phyloP scores from a whole-genome alignment of 208 protist genomes.

The Leptomonas seymouri region DNA sequence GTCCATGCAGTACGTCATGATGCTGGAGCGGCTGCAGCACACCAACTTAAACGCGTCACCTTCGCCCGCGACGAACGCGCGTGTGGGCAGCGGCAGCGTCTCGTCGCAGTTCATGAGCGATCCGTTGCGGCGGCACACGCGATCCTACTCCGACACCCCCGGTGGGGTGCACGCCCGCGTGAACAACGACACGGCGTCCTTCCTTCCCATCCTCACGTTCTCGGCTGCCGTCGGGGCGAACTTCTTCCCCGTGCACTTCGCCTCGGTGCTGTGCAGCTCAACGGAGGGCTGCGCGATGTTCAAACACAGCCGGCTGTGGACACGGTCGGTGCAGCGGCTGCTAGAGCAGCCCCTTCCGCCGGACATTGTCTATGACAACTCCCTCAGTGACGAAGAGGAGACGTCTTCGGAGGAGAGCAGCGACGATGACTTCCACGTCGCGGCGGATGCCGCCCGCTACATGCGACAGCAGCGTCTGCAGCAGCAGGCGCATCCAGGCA shows the following conservation, averaged over 20 bases:
- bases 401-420: conserved; percentile 49
- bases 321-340: conserved; percentile 66
- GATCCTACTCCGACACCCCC: conserved; percentile 49
- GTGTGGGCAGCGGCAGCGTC: conserved; percentile 1
- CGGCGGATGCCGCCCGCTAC: conserved; percentile 32
- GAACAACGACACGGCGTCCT: conserved; percentile 15
- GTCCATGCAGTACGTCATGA: conserved; percentile 53
- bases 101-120: conserved; percentile 18
- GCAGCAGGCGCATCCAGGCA: conserved; percentile 15
- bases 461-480: conserved; percentile 31
- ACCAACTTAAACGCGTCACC: conserved; percentile 21
- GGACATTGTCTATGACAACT: conserved; percentile 68
- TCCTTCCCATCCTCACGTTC: conserved; percentile 42
- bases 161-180: conserved; percentile 20
- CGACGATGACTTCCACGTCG: conserved; percentile 37
- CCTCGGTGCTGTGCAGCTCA: conserved; percentile 70
- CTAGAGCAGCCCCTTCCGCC: conserved; percentile 76
- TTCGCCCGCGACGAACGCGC: conserved; percentile 6
- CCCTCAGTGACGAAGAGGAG: conserved; percentile 38
- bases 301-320: conserved; percentile 84
- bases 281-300: conserved; percentile 82
- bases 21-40: conserved; percentile 62
- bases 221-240: conserved; percentile 35
- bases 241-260: conserved; percentile 87
- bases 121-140: conserved; percentile 38